phyloP scores from a whole-genome alignment of 495 filamentous ascomycete genomes.

The Xylaria grammica region DNA sequence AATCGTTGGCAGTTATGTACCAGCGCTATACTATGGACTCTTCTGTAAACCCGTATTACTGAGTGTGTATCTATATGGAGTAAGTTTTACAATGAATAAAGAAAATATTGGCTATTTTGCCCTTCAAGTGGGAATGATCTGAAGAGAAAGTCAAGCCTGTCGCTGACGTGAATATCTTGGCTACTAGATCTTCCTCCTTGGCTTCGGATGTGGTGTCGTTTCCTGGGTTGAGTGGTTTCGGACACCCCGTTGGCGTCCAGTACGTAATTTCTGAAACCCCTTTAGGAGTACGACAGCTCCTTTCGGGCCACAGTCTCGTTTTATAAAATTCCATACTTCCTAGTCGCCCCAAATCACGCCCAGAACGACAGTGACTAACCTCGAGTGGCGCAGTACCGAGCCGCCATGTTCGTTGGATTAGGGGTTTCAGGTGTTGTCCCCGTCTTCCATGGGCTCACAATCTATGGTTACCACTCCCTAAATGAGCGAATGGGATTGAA shows the following conservation, averaged over 20 bases:
- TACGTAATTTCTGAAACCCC: not conserved
- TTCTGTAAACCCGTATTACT: constrained; percentile 67
- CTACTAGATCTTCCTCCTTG: constrained; percentile 74
- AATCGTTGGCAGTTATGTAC: constrained; percentile 87
- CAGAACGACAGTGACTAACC: not conserved
- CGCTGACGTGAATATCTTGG: not conserved
- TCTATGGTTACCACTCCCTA: constrained; percentile 55
- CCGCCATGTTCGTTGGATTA: constrained; percentile 89
- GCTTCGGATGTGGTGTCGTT: constrained; percentile 72
- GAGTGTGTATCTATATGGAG: constrained; percentile 75
- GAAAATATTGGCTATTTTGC: not conserved
- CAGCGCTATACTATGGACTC: constrained; percentile 87
- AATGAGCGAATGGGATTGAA: constrained; percentile 76
- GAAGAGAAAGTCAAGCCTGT: not conserved
- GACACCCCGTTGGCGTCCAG: constrained; percentile 57
- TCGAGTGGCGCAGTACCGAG: constrained; percentile 66
- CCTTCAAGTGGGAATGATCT: not conserved
- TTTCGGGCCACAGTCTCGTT: too few relatives aligned
- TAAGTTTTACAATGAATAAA: constrained; percentile 37
- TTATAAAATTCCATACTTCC: too few relatives aligned
- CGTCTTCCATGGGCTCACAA: constrained; percentile 66
- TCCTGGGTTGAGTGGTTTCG: constrained; percentile 81
- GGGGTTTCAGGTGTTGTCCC: constrained; percentile 85
- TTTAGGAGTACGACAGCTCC: too few relatives aligned
- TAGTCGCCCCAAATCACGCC: not conserved